A percentile compares a stretch with the other conserved stretches of the same genome.
Conservation (phyloP, 108 stramenopile genomes). For the Parietichytrium sp. region DNA sequence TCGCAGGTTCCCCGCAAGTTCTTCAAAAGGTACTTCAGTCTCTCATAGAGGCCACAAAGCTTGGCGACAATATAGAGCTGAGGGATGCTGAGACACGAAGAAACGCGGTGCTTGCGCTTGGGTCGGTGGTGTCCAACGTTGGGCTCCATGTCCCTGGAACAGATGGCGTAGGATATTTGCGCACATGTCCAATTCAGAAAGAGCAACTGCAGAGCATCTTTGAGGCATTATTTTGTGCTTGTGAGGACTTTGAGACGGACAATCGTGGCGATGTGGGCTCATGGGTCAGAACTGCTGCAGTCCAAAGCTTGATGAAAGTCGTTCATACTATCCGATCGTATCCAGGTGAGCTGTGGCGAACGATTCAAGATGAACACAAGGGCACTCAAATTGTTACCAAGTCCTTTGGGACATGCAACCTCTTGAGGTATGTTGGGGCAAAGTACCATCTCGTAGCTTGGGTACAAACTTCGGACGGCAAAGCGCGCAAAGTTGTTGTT, state of each 20-base stretch:
- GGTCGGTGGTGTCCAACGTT: conserved; percentile 65
- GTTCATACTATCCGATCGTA: conserved; percentile 19
- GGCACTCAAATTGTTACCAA: no score
- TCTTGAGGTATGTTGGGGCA: no score
- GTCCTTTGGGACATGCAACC: no score
- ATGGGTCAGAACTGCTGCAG: conserved; percentile 87
- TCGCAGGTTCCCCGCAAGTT: conserved; percentile 64
- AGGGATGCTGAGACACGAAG: conserved; percentile 91
- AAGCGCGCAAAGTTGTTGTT: neutral
- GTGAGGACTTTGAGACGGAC: conserved; percentile 91
- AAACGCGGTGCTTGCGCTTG: conserved; percentile 76
- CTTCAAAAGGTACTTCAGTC: conserved; percentile 62
- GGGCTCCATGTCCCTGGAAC: conserved; percentile 50
- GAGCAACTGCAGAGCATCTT: conserved; percentile 50
- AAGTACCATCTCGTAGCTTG: no score
- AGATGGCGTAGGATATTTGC: neutral
- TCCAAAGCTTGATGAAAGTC: conserved; percentile 72
- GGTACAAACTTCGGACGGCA: neutral
- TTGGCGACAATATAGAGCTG: conserved; percentile 63
- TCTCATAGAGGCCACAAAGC: conserved; percentile 61
- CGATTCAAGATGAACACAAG: neutral
- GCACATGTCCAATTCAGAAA: neutral
- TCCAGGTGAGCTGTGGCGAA: neutral
- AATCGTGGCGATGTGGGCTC: conserved; percentile 96
- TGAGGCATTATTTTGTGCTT: conserved; percentile 64